These are phyloP conservation scores for Beauveria australis DNA, from an alignment of 2,329 filamentous ascomycete genomes.

Conservation along the genomic window DNA sequence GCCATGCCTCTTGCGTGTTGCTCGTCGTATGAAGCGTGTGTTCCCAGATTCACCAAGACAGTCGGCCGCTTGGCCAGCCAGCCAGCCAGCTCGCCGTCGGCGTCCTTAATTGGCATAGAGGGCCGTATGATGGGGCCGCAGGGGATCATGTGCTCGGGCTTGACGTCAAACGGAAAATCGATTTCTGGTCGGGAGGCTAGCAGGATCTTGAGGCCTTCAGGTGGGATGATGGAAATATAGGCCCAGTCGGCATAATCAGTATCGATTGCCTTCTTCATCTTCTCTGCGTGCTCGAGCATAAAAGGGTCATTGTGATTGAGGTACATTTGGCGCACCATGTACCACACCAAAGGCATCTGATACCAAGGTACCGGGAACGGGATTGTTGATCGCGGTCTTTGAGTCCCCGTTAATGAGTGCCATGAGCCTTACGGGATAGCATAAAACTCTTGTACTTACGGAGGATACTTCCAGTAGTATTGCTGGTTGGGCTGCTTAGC, in stretches of 20 bases:
- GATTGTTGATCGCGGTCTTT: conserved; percentile 1
- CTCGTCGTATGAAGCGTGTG: conserved; percentile 22
- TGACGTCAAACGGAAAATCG: conserved; percentile 28
- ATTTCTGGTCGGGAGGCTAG: conserved; percentile 14
- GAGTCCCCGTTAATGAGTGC: background rate
- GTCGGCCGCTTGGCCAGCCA: conserved; percentile 37
- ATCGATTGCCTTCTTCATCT: conserved; percentile 1
- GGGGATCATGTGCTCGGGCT: conserved; percentile 20
- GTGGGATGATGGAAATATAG: conserved; percentile 2
- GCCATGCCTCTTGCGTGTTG: conserved; percentile 20
- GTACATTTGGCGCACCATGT: conserved; percentile 6
- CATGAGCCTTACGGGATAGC: background rate
- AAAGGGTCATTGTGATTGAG: background rate
- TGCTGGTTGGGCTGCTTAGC: background rate
- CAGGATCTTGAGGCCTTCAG: background rate
- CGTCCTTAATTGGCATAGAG: conserved; percentile 24
- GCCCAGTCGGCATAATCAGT: conserved; percentile 6
- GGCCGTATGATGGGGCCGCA: conserved; percentile 39
- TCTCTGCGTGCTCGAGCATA: background rate
- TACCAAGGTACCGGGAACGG: conserved; percentile 1
- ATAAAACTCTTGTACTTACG: background rate
- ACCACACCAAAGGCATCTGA: conserved; percentile 3
- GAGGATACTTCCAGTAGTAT: conserved; percentile 10
- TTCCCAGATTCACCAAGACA: conserved; percentile 40
- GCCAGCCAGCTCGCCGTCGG: conserved; percentile 31